phyloP scores from a whole-genome alignment of 2,329 filamentous ascomycete species.

The Fusarium oxysporum region DNA sequence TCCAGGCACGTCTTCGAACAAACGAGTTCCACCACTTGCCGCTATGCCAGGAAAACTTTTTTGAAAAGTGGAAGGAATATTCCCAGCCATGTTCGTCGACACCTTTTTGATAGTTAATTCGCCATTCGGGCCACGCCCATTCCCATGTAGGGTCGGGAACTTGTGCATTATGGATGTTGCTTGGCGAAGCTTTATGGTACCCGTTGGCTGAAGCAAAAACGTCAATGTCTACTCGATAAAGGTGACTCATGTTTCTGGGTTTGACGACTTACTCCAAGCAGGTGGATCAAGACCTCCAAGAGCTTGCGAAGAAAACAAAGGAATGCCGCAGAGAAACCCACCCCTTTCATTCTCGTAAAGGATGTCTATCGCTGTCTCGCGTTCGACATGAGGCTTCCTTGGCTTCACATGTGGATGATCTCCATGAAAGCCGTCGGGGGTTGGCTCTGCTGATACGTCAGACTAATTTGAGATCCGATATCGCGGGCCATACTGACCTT shows the following conservation, averaged over 20 bases:
- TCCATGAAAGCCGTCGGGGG: conserved; percentile 41
- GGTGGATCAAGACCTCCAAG: conserved; percentile 87
- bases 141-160: conserved; percentile 95
- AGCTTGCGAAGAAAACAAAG: conserved; percentile 88
- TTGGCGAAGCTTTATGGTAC: conserved; percentile 69
- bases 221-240: conserved; percentile 14
- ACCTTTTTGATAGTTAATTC: conserved; percentile 76
- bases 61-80: conserved; percentile 89
- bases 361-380: conserved; percentile 79
- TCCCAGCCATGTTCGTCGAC: conserved; percentile 92
- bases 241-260: not conserved
- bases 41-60: conserved; percentile 84
- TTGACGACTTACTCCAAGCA: conserved; percentile 72
- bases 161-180: conserved; percentile 84
- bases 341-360: conserved; percentile 97
- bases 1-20: conserved; percentile 90
- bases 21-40: conserved; percentile 95
- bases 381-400: conserved; percentile 48
- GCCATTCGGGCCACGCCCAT: conserved; percentile 81
- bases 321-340: conserved; percentile 86
- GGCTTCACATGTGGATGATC: conserved; percentile 51
- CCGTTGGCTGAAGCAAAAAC: conserved; percentile 64
- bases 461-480: not conserved
- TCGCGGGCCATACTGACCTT: conserved; percentile 40
- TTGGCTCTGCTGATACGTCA: conserved; percentile 46